Evolutionary conservation across 2,329 filamentous ascomycete species (phyloP).

Genomic region (Beauveria caledonica): DNA sequence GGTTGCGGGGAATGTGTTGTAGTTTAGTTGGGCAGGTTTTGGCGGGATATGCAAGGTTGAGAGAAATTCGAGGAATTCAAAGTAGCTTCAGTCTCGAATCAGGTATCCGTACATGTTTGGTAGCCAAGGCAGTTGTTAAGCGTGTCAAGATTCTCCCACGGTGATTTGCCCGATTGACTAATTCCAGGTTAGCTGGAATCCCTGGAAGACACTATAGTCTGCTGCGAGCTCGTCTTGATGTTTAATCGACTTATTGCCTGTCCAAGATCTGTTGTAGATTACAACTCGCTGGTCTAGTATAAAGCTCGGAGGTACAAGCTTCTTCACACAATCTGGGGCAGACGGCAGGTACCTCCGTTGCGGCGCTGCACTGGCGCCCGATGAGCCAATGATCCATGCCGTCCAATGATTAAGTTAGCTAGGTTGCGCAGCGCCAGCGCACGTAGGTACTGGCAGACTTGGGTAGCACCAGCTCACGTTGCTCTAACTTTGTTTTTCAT

Average conservation of each 20-base stretch:
- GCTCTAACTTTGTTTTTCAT: conserved; percentile 22
- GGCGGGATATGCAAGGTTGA: too few species aligned
- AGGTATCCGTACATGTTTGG: too few species aligned
- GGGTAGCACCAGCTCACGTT: conserved; percentile 1
- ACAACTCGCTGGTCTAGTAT: background rate
- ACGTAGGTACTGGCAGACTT: background rate
- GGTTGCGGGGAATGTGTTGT: background rate
- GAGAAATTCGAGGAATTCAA: too few species aligned
- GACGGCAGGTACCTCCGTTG: background rate
- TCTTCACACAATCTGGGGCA: background rate
- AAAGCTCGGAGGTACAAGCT: background rate
- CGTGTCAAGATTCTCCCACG: too few species aligned
- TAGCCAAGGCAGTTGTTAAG: too few species aligned
- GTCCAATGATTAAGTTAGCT: too few species aligned
- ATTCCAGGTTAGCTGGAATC: too few species aligned
- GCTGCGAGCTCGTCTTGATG: too few species aligned
- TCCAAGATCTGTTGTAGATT: background rate
- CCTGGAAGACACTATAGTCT: too few species aligned
- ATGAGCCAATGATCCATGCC: too few species aligned
- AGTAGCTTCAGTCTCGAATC: too few species aligned
- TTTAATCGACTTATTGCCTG: background rate
- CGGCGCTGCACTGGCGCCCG: background rate
- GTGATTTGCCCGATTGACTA: too few species aligned
- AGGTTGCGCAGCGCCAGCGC: background rate
- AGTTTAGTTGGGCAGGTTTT: background rate